Evolutionary conservation across 2,329 filamentous ascomycete species (phyloP).

Genomic region (Rutstroemia sydowiana): DNA sequence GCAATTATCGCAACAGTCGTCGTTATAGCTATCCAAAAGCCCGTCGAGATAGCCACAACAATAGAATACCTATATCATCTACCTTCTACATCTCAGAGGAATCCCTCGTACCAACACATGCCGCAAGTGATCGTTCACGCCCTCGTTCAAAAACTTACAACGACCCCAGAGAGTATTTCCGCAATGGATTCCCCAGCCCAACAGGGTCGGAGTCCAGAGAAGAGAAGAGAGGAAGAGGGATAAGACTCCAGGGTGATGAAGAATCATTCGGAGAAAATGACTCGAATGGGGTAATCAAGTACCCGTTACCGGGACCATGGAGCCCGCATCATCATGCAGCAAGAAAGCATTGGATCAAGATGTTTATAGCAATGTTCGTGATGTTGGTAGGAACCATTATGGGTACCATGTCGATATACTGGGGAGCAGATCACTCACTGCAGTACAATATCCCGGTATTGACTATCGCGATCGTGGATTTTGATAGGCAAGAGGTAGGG

Average conservation of each 20-base stretch:
- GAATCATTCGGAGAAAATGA: not conserved
- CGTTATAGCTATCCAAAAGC: not conserved
- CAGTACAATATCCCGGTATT: slow-evolving; percentile 15
- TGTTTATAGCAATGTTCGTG: slow-evolving; percentile 12
- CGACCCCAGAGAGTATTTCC: not conserved
- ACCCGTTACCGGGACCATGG: slow-evolving; percentile 9
- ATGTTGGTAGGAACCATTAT: slow-evolving; percentile 13
- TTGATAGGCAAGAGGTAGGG: slow-evolving; percentile 16
- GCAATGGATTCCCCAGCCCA: not conserved
- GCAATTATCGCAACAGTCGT: too few relatives aligned
- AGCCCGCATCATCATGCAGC: slow-evolving; percentile 11
- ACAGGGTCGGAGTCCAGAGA: not conserved
- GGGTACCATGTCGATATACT: slow-evolving; percentile 17
- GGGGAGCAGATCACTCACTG: slow-evolving; percentile 15
- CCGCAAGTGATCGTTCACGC: not conserved
- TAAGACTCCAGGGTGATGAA: not conserved
- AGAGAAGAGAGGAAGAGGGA: not conserved
- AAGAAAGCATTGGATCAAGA: slow-evolving; percentile 16
- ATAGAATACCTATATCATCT: slow-evolving; percentile 1
- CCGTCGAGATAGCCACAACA: not conserved
- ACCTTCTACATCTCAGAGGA: slow-evolving; percentile 8
- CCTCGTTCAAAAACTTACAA: not conserved
- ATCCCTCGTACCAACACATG: not conserved
- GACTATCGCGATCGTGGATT: slow-evolving; percentile 17
- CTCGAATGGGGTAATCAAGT: not conserved